phyloP scores from a whole-genome alignment of 495 filamentous ascomycete genomes.

The Clavariopsis aquatica region DNA sequence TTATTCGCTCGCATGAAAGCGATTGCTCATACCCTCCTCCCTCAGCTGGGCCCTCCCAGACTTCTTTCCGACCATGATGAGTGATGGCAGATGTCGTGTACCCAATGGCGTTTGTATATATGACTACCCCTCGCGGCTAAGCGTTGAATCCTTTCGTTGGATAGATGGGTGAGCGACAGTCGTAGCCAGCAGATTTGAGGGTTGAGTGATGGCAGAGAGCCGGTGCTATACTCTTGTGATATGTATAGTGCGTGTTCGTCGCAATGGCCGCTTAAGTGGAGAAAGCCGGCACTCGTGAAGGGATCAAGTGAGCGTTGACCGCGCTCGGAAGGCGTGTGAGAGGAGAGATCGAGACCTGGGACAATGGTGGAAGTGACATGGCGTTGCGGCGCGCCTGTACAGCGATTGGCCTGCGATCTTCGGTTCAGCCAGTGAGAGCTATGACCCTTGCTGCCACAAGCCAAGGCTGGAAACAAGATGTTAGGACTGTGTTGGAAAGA shows the following conservation, averaged over 20 bases:
- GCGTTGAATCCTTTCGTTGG: background rate
- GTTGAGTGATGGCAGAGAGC: background rate
- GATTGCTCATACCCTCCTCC: constrained; percentile 43
- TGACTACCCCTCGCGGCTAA: background rate
- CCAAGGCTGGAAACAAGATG: background rate
- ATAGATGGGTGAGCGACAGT: background rate
- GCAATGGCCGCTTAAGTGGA: background rate
- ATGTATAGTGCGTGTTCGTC: background rate
- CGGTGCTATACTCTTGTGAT: background rate
- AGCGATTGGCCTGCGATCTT: background rate
- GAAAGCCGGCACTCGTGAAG: background rate
- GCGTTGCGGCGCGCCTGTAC: background rate
- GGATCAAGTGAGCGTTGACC: background rate
- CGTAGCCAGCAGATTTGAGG: background rate
- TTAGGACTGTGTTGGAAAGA: background rate
- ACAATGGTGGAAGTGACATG: background rate
- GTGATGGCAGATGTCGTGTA: background rate
- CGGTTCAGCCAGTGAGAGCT: background rate
- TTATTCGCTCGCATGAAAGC: background rate
- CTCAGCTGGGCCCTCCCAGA: constrained; percentile 45
- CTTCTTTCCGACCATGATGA: constrained; percentile 48
- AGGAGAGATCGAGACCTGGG: background rate
- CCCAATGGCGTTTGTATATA: background rate
- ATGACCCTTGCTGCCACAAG: background rate
- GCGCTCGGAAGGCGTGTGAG: background rate